Evolutionary conservation across 2,329 filamentous ascomycete genomes (phyloP).

Genomic region (Periconia macrospinosa): DNA sequence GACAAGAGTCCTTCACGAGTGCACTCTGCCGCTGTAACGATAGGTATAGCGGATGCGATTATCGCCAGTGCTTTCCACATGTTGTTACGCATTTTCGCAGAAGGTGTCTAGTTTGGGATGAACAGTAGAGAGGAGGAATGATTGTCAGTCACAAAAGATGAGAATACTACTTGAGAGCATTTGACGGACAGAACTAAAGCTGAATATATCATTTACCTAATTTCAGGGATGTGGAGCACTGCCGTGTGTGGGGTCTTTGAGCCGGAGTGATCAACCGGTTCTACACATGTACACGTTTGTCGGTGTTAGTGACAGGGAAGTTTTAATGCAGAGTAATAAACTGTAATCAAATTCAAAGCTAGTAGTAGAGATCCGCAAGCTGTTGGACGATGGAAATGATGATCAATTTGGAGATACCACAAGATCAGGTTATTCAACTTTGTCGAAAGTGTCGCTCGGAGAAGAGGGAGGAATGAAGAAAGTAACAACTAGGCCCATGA

Average conservation of each 20-base stretch:
- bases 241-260: slow-evolving; percentile 7
- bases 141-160: too few relatives aligned
- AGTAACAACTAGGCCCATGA: too few relatives aligned
- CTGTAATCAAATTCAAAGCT: not conserved
- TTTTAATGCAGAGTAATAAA: slow-evolving; percentile 14
- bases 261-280: slow-evolving; percentile 13
- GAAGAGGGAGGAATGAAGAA: too few relatives aligned
- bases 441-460: too few relatives aligned
- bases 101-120: not conserved
- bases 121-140: not conserved
- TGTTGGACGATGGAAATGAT: too few relatives aligned
- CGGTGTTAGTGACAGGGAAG: slow-evolving; percentile 22
- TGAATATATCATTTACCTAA: not conserved
- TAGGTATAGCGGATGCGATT: not conserved
- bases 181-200: too few relatives aligned
- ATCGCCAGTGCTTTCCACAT: slow-evolving; percentile 1
- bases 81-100: not conserved
- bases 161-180: too few relatives aligned
- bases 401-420: too few relatives aligned
- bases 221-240: not conserved
- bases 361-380: too few relatives aligned
- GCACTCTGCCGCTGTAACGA: slow-evolving; percentile 18
- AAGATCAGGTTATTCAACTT: too few relatives aligned
- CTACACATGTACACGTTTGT: slow-evolving; percentile 10
- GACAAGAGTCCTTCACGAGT: slow-evolving; percentile 29